A percentile compares a stretch with the other conserved stretches of the same genome.
These are phyloP conservation scores for Heracleum sosnowskyi DNA, from an alignment of 129 eudicot species.

Conservation along the genomic window DNA sequence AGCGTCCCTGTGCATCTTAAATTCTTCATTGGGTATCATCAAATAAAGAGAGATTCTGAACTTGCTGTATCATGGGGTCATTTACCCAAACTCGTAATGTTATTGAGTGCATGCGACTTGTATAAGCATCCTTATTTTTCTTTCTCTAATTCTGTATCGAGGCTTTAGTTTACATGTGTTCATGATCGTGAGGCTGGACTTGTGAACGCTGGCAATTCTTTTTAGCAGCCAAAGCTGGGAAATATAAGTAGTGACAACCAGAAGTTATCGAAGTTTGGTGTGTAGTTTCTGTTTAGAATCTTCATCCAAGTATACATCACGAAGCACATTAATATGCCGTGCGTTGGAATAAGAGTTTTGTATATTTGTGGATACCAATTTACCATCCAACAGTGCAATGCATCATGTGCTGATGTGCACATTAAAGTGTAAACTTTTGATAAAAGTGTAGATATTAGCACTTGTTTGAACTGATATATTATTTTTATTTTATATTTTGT, in stretches of 20 bases:
- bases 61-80: conserved; percentile 29
- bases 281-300: background rate
- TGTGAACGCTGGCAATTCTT: background rate
- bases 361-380: background rate
- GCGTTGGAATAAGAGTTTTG: background rate
- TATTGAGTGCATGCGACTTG: conserved; percentile 16
- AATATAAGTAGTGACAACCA: background rate
- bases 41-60: conserved; percentile 13
- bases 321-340: background rate
- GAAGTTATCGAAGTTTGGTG: background rate
- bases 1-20: background rate
- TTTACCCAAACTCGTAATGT: conserved; percentile 17
- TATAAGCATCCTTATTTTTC: conserved; percentile 3
- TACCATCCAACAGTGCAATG: background rate
- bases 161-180: conserved; percentile 15
- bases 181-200: conserved; percentile 14
- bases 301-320: background rate
- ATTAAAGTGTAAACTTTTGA: background rate
- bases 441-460: background rate
- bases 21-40: conserved; percentile 21
- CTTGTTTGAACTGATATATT: background rate
- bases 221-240: background rate
- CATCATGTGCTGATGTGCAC: background rate
- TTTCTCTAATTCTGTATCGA: conserved; percentile 3
- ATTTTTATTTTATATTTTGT: background rate